Evolutionary conservation across 352 stramenopile genomes (phyloP).

Genomic region (Peronospora farinosa): DNA sequence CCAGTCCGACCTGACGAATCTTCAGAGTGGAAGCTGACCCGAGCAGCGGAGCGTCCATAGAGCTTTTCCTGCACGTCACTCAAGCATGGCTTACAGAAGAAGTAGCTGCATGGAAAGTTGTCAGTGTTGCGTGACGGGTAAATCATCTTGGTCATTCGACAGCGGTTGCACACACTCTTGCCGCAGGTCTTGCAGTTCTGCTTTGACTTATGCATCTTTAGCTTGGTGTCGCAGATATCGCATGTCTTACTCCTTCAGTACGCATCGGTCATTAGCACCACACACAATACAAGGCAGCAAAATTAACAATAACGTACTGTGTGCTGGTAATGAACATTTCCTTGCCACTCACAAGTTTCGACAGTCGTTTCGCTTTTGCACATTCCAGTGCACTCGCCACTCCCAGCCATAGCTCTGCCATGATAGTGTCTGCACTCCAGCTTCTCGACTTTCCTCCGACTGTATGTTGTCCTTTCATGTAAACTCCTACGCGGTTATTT

Average conservation of each 20-base stretch:
- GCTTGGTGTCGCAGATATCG: conserved; percentile 56
- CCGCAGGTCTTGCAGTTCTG: conserved; percentile 63
- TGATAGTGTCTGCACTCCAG: conserved; percentile 50
- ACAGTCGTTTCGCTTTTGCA: conserved; percentile 50
- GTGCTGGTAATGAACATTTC: conserved; percentile 45
- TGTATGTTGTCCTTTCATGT: conserved; percentile 52
- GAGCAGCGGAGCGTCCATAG: conserved; percentile 25
- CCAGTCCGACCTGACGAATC: conserved; percentile 26
- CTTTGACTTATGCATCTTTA: conserved; percentile 41
- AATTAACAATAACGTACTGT: conserved; percentile 26
- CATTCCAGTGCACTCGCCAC: conserved; percentile 51
- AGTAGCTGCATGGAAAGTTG: conserved; percentile 48
- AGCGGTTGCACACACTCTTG: conserved; percentile 66
- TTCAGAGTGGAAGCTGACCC: conserved; percentile 42
- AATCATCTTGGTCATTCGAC: conserved; percentile 48
- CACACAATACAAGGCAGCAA: neutral
- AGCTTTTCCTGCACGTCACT: conserved; percentile 41
- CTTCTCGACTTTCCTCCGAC: conserved; percentile 51
- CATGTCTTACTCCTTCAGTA: conserved; percentile 36
- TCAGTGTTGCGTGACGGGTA: conserved; percentile 43
- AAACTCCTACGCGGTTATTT: conserved; percentile 48
- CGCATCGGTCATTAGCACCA: conserved; percentile 6
- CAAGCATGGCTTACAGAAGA: conserved; percentile 55
- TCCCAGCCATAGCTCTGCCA: conserved; percentile 55
- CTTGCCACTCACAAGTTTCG: conserved; percentile 42